These are phyloP conservation scores for Arthrinium puccinioides DNA, from an alignment of 2,329 filamentous ascomycete genomes.

Conservation along the genomic window DNA sequence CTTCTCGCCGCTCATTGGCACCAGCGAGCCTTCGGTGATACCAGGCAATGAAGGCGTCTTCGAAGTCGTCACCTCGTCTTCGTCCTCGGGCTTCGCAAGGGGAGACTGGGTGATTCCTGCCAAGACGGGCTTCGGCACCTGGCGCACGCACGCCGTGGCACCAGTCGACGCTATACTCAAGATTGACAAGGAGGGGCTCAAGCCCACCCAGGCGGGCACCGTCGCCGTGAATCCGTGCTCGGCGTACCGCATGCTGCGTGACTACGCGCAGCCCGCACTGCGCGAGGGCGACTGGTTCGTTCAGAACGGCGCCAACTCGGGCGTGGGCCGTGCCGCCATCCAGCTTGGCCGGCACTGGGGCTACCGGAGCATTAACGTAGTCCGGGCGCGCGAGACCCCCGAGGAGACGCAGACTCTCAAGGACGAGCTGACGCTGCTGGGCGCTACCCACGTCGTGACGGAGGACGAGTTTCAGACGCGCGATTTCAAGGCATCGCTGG, in stretches of 20 bases:
- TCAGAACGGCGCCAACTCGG: slow-evolving; percentile 93
- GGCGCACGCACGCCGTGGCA: slow-evolving; percentile 82
- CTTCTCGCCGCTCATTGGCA: slow-evolving; percentile 72
- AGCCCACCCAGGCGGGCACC: slow-evolving; percentile 72
- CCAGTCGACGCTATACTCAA: slow-evolving; percentile 33
- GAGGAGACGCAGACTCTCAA: slow-evolving; percentile 56
- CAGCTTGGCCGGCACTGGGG: slow-evolving; percentile 85
- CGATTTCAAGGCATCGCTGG: slow-evolving; percentile 55
- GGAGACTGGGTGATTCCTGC: slow-evolving; percentile 96
- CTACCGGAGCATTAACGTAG: slow-evolving; percentile 80
- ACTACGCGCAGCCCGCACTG: slow-evolving; percentile 52
- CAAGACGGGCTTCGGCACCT: slow-evolving; percentile 78
- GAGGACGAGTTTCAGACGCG: slow-evolving; percentile 46
- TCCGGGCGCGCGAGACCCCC: slow-evolving; percentile 62
- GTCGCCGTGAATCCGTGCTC: slow-evolving; percentile 91
- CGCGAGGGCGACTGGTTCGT: slow-evolving; percentile 85
- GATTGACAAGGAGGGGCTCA: slow-evolving; percentile 60
- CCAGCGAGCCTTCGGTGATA: slow-evolving; percentile 65
- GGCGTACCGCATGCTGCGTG: slow-evolving; percentile 85
- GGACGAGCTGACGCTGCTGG: slow-evolving; percentile 44
- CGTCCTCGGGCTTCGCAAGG: slow-evolving; percentile 38
- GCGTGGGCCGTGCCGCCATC: slow-evolving; percentile 84
- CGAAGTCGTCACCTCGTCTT: slow-evolving; percentile 69
- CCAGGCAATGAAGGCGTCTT: slow-evolving; percentile 91
- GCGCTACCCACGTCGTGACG: slow-evolving; percentile 50